These are phyloP conservation scores for Emydomyces testavorans DNA, from an alignment of 2,329 filamentous ascomycete species.

Conservation along the genomic window DNA sequence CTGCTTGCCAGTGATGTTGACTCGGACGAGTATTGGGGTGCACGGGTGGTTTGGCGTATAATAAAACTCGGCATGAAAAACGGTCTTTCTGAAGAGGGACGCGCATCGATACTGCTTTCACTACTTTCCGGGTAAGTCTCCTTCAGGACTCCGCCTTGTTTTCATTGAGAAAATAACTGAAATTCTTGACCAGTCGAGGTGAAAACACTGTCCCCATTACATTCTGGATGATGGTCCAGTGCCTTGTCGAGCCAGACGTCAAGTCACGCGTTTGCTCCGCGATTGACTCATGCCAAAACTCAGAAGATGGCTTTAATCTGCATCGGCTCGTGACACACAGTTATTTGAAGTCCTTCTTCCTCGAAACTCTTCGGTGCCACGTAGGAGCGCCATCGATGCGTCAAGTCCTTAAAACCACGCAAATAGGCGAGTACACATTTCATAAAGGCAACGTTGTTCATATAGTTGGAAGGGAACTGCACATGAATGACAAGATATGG, in stretches of 20 bases:
- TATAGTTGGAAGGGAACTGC: conserved; percentile 10
- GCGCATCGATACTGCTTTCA: conserved; percentile 8
- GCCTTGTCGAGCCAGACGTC: conserved; percentile 7
- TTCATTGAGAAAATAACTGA: not conserved
- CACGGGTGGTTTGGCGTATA: conserved; percentile 8
- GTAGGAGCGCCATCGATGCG: conserved; percentile 12
- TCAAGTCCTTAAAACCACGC: conserved; percentile 11
- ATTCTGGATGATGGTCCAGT: conserved; percentile 13
- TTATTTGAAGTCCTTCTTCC: conserved; percentile 13
- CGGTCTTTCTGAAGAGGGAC: conserved; percentile 9
- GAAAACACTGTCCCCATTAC: conserved; percentile 11
- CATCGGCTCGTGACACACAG: conserved; percentile 7
- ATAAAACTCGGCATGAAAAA: conserved; percentile 7
- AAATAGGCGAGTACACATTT: conserved; percentile 12
- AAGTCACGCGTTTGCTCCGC: not conserved
- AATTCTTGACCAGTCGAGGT: conserved; percentile 8
- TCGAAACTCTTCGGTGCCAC: conserved; percentile 11
- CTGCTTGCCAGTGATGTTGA: conserved; percentile 26
- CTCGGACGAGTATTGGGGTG: conserved; percentile 15
- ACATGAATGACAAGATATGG: conserved; percentile 13
- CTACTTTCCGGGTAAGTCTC: conserved; percentile 13
- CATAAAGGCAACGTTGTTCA: conserved; percentile 10
- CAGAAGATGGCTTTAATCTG: conserved; percentile 12
- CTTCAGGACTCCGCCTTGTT: not conserved
- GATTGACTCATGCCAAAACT: conserved; percentile 4